Evolutionary conservation across 805 yeast species (phyloP), one percentile per base, ranked within the genome.

Genomic region (Cyberlindnera lachancei): DNA sequence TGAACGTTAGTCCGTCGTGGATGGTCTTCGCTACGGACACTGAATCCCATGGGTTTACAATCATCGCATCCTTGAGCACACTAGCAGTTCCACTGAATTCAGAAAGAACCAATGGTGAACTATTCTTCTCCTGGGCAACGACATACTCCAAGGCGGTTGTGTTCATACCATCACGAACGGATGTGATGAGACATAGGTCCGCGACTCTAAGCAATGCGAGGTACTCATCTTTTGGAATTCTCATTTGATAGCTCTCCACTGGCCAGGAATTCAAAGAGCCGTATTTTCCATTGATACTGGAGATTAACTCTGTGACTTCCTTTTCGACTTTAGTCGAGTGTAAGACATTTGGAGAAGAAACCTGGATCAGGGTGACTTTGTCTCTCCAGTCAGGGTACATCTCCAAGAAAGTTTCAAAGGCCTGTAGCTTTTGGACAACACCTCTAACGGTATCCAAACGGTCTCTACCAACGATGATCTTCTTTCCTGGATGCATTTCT

Each of bases 21-120:
- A 94, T 81, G 6, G 87, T 71, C 47, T 75, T 81, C 2, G 98
- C 90, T 23, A 90, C 90, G 2, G 95, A 95, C 17, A 85, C 90
- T 0, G 94, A 70, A 59, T 92, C 97, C 95, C 96, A 92, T 7
- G 99, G 99, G 47, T 92, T 92, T 22, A 92, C 92, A 42, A 81
- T 73, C 31, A 84, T 68, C 0, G 95, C 84, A 39, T 79, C 84
- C 34, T 66, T 68, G 34, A 82, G 56, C 3, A 80, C 80, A 3
- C 82, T 63, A 1, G 86, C 74, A 4, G 94, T 78, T 27, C 98
- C 99, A 35, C 94, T 82, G 53, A 92, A 92, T 61, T 92, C 99
- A 15, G 95, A 83, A 27, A 92, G 61, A 23, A 92, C 75, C 50
- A 94, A 67, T 0, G 97, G 95, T 3, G 82, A 72, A 40, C 67